A percentile compares a stretch with the other conserved stretches of the same genome.
phyloP scores from a whole-genome alignment of 768 basidiomycete species.

The Tricholomella constricta region DNA sequence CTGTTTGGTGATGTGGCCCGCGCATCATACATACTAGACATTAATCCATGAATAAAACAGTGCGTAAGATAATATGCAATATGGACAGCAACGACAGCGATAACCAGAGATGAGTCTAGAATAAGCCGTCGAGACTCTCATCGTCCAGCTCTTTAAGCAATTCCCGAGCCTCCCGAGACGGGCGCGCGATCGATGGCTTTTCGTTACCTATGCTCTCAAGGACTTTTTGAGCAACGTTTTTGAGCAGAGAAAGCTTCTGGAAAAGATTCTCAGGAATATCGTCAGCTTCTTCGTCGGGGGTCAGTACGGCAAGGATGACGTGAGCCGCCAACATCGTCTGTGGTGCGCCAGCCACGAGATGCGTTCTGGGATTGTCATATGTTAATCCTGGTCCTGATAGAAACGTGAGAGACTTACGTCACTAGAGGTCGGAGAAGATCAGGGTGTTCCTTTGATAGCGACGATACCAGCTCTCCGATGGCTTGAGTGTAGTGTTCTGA shows the following conservation, averaged over 20 bases:
- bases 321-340: slow-evolving; percentile 64
- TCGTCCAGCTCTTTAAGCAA: slow-evolving; percentile 52
- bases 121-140: slow-evolving; percentile 45
- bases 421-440: slow-evolving; percentile 67
- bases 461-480: slow-evolving; percentile 60
- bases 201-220: slow-evolving; percentile 70
- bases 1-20: too few species aligned
- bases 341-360: slow-evolving; percentile 70
- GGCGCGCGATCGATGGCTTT: slow-evolving; percentile 70
- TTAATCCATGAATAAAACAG: not conserved
- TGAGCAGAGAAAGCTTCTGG: slow-evolving; percentile 61
- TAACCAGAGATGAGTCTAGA: slow-evolving; percentile 28
- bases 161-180: slow-evolving; percentile 83
- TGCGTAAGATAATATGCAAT: not conserved
- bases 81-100: slow-evolving; percentile 1
- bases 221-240: slow-evolving; percentile 71
- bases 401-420: slow-evolving; percentile 47
- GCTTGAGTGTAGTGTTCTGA: slow-evolving; percentile 73
- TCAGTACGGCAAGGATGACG: slow-evolving; percentile 58
- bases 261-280: slow-evolving; percentile 49
- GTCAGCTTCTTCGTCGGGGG: slow-evolving; percentile 49
- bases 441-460: slow-evolving; percentile 60
- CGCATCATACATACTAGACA: too few species aligned
- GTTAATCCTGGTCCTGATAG: not conserved
- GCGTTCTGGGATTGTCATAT: slow-evolving; percentile 39